A percentile compares a stretch with the other conserved stretches of the same genome.
These are phyloP conservation scores for Salix dunnii DNA, from an alignment of 345 rosid species.

Conservation along the genomic window DNA sequence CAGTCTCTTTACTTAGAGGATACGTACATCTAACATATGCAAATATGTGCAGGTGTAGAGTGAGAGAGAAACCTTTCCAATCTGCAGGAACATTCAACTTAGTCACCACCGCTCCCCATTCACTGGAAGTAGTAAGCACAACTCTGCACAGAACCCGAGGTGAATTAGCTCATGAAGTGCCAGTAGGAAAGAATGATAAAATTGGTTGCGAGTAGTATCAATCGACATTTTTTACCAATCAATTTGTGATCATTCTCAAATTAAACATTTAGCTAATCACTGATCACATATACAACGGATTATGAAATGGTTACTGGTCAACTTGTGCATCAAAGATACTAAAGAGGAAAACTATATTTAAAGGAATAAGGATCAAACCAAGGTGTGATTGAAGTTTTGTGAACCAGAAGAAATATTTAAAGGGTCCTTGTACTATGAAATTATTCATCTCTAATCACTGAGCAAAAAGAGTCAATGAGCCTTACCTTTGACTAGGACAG, in stretches of 20 bases:
- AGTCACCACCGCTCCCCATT: constrained; percentile 85
- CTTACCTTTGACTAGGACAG: constrained; percentile 80
- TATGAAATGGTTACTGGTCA: not conserved
- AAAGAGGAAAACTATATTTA: not conserved
- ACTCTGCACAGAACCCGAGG: constrained; percentile 43
- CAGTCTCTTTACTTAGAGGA: not conserved
- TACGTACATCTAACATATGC: not conserved
- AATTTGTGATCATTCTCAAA: not conserved
- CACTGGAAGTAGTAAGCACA: constrained; percentile 64
- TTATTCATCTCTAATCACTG: not conserved
- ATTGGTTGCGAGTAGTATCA: not conserved
- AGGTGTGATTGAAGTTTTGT: not conserved
- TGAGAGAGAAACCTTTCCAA: constrained; percentile 72
- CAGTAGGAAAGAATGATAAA: not conserved
- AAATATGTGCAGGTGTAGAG: not conserved
- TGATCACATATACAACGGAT: not conserved
- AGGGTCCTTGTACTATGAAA: not conserved
- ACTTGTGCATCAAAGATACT: not conserved
- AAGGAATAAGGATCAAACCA: not conserved
- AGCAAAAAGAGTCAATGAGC: not conserved
- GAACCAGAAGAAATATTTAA: not conserved
- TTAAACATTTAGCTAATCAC: not conserved
- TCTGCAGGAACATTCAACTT: constrained; percentile 85
- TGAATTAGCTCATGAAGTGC: not conserved
- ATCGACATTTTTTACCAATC: not conserved